These are phyloP conservation scores for Penicillium sp. DNA, from an alignment of 2,329 filamentous ascomycete genomes.

Conservation along the genomic window DNA sequence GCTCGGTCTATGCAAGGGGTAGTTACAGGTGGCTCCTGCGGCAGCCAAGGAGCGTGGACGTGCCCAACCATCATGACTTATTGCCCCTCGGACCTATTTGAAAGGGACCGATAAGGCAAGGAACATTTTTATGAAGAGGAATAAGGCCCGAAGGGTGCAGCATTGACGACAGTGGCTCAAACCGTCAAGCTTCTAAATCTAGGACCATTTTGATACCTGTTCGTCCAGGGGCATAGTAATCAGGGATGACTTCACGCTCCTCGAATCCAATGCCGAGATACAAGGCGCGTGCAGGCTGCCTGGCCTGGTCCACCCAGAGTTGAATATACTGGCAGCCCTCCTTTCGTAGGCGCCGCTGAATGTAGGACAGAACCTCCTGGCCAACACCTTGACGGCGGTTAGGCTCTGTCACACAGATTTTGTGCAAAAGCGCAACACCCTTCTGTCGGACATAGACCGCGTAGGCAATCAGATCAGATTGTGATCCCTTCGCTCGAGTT, in stretches of 20 bases:
- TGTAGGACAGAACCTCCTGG: slow-evolving; percentile 44
- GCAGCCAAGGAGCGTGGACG: slow-evolving; percentile 21
- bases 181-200: slow-evolving; percentile 29
- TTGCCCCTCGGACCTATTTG: slow-evolving; percentile 21
- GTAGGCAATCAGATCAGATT: slow-evolving; percentile 44
- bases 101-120: slow-evolving; percentile 19
- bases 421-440: slow-evolving; percentile 50
- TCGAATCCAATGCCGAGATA: slow-evolving; percentile 49
- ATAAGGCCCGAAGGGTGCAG: slow-evolving; percentile 13
- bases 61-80: slow-evolving; percentile 23
- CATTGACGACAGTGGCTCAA: slow-evolving; percentile 26
- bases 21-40: slow-evolving; percentile 12
- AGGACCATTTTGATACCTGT: slow-evolving; percentile 48
- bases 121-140: slow-evolving; percentile 12
- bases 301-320: slow-evolving; percentile 53
- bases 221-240: slow-evolving; percentile 53
- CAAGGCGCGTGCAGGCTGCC: slow-evolving; percentile 45
- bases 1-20: slow-evolving; percentile 36
- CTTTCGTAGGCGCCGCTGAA: slow-evolving; percentile 43
- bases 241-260: slow-evolving; percentile 45
- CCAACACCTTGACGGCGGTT: slow-evolving; percentile 50
- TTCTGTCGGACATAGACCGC: slow-evolving; percentile 48
- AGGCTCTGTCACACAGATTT: slow-evolving; percentile 50
- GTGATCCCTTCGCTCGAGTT: slow-evolving; percentile 18
- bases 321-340: slow-evolving; percentile 50